Percentiles rank a stretch among this genome's conserved stretches.
phyloP scores from a whole-genome alignment of 2,329 filamentous ascomycete species.

The Diaporthe sp. region DNA sequence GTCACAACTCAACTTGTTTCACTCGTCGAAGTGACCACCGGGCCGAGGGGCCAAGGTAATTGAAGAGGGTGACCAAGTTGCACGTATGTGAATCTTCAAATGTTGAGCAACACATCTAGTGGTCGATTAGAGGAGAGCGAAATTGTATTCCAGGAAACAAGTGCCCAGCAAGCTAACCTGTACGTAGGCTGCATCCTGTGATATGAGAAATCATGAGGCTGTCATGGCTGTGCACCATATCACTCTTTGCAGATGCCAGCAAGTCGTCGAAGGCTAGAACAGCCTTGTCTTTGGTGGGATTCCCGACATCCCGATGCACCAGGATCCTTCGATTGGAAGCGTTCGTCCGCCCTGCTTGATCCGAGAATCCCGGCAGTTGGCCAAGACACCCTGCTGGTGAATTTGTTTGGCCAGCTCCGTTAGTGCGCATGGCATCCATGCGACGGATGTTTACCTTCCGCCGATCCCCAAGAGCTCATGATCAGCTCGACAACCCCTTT shows the following conservation, averaged over 20 bases:
- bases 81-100: background rate
- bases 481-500: background rate
- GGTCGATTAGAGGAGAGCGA: background rate
- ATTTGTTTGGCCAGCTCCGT: slow-evolving; percentile 14
- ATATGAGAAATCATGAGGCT: background rate
- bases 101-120: background rate
- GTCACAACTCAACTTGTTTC: background rate
- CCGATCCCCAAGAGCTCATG: background rate
- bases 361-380: background rate
- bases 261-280: background rate
- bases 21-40: background rate
- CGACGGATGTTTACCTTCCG: slow-evolving; percentile 17
- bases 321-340: background rate
- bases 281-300: slow-evolving; percentile 4
- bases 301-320: background rate
- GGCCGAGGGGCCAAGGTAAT: background rate
- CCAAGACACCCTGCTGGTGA: background rate
- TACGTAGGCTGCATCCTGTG: background rate
- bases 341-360: slow-evolving; percentile 2
- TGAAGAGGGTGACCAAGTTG: background rate
- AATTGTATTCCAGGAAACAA: background rate
- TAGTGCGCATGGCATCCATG: slow-evolving; percentile 27
- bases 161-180: background rate
- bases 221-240: background rate
- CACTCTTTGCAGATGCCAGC: background rate